Evolutionary conservation across 768 basidiomycete genomes (phyloP).

Genomic region (Trametes villosa): DNA sequence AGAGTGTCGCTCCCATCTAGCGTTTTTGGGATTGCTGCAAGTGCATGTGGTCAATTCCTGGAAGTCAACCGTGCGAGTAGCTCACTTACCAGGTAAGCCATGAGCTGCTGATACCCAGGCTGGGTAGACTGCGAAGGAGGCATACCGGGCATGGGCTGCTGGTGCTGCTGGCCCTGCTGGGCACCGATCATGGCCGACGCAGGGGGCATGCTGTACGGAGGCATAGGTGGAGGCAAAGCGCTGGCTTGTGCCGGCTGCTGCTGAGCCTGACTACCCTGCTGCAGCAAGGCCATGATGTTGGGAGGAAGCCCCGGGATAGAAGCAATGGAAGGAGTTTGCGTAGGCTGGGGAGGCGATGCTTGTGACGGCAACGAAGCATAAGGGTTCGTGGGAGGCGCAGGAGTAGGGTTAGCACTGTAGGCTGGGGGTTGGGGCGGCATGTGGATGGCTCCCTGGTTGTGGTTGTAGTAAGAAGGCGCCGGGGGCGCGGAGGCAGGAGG

Average conservation of each 20-base stretch:
- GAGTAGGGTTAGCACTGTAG: conserved; percentile 32
- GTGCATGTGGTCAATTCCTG: neutral
- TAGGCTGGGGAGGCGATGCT: conserved; percentile 37
- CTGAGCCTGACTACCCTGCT: conserved; percentile 46
- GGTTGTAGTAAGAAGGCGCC: conserved; percentile 17
- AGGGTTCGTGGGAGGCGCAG: conserved; percentile 32
- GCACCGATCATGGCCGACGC: conserved; percentile 21
- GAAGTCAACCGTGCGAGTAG: too few relatives aligned
- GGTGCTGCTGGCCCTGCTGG: conserved; percentile 34
- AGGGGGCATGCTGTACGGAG: conserved; percentile 46
- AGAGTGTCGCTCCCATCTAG: neutral
- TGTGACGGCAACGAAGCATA: conserved; percentile 36
- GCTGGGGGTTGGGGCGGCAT: conserved; percentile 22
- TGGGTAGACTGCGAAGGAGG: conserved; percentile 41
- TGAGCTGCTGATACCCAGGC: conserved; percentile 62
- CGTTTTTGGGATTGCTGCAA: conserved; percentile 16
- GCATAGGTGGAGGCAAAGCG: conserved; percentile 29
- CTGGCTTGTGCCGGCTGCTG: conserved; percentile 35
- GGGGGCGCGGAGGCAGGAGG: conserved; percentile 22
- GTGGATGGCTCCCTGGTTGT: too few relatives aligned
- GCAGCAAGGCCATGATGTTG: conserved; percentile 70
- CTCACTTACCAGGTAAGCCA: conserved; percentile 67
- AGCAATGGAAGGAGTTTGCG: conserved; percentile 38
- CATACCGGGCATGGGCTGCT: conserved; percentile 41
- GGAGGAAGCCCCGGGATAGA: conserved; percentile 56